Evolutionary conservation across 2,329 filamentous ascomycete genomes (phyloP).

Genomic region (Biscogniauxia sp.): DNA sequence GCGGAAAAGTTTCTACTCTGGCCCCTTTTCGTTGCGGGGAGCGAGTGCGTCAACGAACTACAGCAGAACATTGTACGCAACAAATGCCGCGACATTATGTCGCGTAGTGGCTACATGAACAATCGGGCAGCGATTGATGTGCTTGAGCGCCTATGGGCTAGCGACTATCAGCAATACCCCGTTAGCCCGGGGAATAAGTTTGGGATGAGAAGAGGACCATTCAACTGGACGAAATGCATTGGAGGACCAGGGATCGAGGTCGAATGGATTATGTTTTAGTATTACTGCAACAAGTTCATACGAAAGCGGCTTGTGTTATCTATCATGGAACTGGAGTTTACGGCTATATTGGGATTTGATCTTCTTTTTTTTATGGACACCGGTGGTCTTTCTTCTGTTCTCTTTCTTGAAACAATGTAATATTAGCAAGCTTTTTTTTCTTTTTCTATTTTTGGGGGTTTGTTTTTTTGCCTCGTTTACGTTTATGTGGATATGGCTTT

Average conservation of each 20-base stretch:
- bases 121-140: slow-evolving; percentile 84
- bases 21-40: slow-evolving; percentile 88
- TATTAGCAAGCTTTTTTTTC: slow-evolving; percentile 10
- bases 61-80: slow-evolving; percentile 77
- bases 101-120: slow-evolving; percentile 88
- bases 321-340: slow-evolving; percentile 12
- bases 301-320: slow-evolving; percentile 14
- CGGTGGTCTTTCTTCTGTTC: slow-evolving; percentile 5
- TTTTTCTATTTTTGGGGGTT: slow-evolving; percentile 1
- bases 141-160: slow-evolving; percentile 78
- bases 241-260: slow-evolving; percentile 56
- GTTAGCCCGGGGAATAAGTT: slow-evolving; percentile 35
- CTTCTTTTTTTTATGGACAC: not conserved
- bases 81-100: slow-evolving; percentile 82
- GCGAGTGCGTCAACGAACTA: slow-evolving; percentile 79
- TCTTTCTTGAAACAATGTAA: slow-evolving; percentile 13
- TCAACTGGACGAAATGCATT: slow-evolving; percentile 58
- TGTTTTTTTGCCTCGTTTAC: not conserved
- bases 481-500: slow-evolving; percentile 17
- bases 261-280: slow-evolving; percentile 66
- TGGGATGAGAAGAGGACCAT: slow-evolving; percentile 46
- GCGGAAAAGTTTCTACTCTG: slow-evolving; percentile 89
- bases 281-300: slow-evolving; percentile 7
- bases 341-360: slow-evolving; percentile 9
- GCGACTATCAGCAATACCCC: slow-evolving; percentile 44